Evolutionary conservation across 23 red algal genomes (phyloP).

Genomic region (Agarophyton chilense): DNA sequence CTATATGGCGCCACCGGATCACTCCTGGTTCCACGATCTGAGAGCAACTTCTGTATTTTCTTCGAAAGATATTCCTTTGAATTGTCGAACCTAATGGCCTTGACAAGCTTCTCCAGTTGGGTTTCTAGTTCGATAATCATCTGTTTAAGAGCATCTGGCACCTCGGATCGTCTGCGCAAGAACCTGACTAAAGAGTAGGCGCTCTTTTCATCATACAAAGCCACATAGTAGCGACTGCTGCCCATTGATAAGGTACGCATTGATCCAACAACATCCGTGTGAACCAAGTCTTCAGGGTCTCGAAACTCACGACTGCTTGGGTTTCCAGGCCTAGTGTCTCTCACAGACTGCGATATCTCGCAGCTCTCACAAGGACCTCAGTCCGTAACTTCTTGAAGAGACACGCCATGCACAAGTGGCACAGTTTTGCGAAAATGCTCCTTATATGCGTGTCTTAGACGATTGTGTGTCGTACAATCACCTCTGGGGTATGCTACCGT

Average conservation of each 20-base stretch:
- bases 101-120: background rate
- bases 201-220: slow-evolving; percentile 25
- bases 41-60: slow-evolving; percentile 1
- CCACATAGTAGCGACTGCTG: slow-evolving; percentile 9
- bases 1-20: slow-evolving; percentile 1
- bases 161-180: background rate
- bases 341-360: background rate
- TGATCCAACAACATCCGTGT: background rate
- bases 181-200: slow-evolving; percentile 27
- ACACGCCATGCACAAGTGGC: slow-evolving; percentile 9
- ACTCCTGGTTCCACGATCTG: background rate
- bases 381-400: background rate
- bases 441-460: background rate
- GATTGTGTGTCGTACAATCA: too few relatives aligned
- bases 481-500: too few relatives aligned
- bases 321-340: background rate
- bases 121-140: slow-evolving; percentile 24
- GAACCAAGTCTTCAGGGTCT: background rate
- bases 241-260: background rate
- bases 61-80: slow-evolving; percentile 11
- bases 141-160: background rate
- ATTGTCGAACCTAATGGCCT: background rate
- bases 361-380: background rate
- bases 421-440: background rate
- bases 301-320: background rate